Evolutionary conservation across 768 basidiomycete genomes (phyloP), one percentile per base, ranked within the genome.

Genomic region (Termitomyces sp.): DNA sequence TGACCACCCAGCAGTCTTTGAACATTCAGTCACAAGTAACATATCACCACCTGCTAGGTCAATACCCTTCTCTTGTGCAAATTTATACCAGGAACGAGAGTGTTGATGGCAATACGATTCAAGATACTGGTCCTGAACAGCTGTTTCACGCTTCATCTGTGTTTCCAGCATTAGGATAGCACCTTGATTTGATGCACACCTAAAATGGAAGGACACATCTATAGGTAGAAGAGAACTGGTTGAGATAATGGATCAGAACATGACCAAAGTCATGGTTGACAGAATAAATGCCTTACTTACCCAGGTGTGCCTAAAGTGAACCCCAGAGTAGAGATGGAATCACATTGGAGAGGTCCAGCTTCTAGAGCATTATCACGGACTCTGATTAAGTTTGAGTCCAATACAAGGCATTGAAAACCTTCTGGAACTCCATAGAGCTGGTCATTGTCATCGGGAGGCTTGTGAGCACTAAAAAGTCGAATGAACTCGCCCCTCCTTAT

Each of bases 391-490:
- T 7, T n/a, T 8, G 18, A 6, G 18, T 57, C 56, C 40, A 63
- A 57, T 24, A 45, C 45, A 6, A 63, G 37, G 5, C 48, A 49
- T 26, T 47, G 30, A 26, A 60, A 60, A 4, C 48, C 49, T 16
- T 60, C 56, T 39, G 59, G 62, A 3, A 60, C 56, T 16, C 62
- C 62, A 18, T 40, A n/a, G 4, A 30, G 33, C 22, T 63, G 62
- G 3, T 24, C 24, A 24, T 59, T 43, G 47, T 63, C 59, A 42
- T 60, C 49, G 26, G 56, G 18, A 12, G 47, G 36, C 20, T 37
- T 42, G 4, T 53, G 18, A 16, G 53, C 45, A 26, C 56, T 63
- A 56, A 63, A 63, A 20, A 63, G 59, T n/a, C 53, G 59, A 45
- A 33, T 50, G 44, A 63, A 63, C 16, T 58, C 56, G 16, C 62